A percentile compares a stretch with the other conserved stretches of the same genome.
phyloP scores from a whole-genome alignment of 306 rosid species.

The Glycyrrhiza uralensis region DNA sequence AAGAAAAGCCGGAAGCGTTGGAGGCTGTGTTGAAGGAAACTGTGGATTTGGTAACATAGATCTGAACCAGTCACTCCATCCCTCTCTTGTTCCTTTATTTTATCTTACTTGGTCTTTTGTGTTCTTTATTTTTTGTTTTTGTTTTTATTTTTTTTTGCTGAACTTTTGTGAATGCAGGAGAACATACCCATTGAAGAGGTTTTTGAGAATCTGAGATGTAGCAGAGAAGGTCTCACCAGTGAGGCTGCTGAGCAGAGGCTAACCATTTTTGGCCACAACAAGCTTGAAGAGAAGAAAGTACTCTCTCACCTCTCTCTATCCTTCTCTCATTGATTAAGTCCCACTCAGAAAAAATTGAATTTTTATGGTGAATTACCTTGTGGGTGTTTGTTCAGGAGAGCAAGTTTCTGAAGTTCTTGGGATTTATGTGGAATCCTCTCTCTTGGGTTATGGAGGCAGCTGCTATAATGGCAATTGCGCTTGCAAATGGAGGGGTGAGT shows the following conservation, averaged over 20 bases:
- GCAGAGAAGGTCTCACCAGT: constrained; percentile 82
- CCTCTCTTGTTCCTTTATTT: background rate
- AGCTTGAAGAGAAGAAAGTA: constrained; percentile 93
- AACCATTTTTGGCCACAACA: constrained; percentile 82
- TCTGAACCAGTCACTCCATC: constrained; percentile 38
- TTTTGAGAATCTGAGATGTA: constrained; percentile 93
- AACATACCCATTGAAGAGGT: constrained; percentile 97
- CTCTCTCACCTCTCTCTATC: background rate
- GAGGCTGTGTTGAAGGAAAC: constrained; percentile 95
- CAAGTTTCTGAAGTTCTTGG: constrained; percentile 82
- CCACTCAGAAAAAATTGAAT: background rate
- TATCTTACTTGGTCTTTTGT: background rate
- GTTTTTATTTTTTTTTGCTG: background rate
- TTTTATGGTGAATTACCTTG: constrained; percentile 22
- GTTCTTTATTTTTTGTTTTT: background rate
- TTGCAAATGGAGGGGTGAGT: constrained; percentile 98
- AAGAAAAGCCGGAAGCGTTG: constrained; percentile 71
- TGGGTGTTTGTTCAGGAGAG: constrained; percentile 72
- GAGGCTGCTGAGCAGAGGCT: constrained; percentile 90
- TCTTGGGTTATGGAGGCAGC: constrained; percentile 99
- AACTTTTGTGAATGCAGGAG: constrained; percentile 64
- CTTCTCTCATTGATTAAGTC: background rate
- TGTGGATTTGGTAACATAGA: constrained; percentile 92
- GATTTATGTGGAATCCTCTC: constrained; percentile 99
- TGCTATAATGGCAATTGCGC: constrained; percentile 98